Conservation (phyloP, 192 early-diverging fungal genomes). For the Coemansia sp. region DNA sequence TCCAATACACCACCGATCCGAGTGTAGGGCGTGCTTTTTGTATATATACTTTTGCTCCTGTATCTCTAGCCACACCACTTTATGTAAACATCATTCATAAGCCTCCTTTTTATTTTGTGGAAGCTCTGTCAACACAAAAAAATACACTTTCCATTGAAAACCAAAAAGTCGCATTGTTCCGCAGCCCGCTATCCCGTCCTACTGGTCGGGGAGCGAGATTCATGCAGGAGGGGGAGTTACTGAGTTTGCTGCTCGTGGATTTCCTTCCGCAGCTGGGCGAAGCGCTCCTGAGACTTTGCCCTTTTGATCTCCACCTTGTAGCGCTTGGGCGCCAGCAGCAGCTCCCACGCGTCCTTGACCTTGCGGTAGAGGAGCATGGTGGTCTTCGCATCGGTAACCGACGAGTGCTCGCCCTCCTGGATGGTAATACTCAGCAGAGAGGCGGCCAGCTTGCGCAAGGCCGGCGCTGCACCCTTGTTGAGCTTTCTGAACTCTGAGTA, state of each 20-base stretch:
- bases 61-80: not conserved
- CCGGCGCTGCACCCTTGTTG: constrained; percentile 66
- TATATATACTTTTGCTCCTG: constrained; percentile 1
- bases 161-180: not conserved
- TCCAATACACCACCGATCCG: not conserved
- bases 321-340: constrained; percentile 28
- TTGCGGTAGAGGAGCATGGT: constrained; percentile 90
- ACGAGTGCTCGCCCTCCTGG: constrained; percentile 86
- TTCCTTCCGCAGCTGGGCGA: constrained; percentile 40
- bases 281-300: constrained; percentile 45
- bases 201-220: not conserved
- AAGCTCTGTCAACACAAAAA: not conserved
- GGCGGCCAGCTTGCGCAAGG: constrained; percentile 77
- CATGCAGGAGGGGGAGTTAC: not conserved
- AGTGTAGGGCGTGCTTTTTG: not conserved
- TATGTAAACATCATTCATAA: constrained; percentile 2
- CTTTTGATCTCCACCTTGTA: constrained; percentile 36
- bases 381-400: constrained; percentile 87
- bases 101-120: not conserved
- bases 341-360: constrained; percentile 85
- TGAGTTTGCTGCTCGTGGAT: constrained; percentile 23
- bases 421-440: constrained; percentile 78
- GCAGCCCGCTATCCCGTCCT: too few relatives aligned
- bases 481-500: constrained; percentile 77
- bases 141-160: not conserved